Conservation (phyloP, 1,139 yeast species). For the Maudiozyma humilis region DNA sequence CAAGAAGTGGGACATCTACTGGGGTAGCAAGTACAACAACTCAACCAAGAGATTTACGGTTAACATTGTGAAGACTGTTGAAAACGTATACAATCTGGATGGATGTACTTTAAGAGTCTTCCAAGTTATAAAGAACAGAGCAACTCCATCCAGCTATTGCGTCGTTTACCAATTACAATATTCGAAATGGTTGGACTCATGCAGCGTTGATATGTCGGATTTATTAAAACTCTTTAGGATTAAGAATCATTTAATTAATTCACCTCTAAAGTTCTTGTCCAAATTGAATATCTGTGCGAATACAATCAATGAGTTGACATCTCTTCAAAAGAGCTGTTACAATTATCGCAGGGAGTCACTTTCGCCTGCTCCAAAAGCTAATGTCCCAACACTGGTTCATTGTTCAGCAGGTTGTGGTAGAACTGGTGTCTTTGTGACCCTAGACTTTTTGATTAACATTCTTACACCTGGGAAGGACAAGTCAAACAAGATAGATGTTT, state of each 20-base stretch:
- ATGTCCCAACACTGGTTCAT: slow-evolving; percentile 56
- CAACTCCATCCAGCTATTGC: slow-evolving; percentile 27
- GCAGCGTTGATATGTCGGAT: slow-evolving; percentile 50
- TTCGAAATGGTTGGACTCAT: slow-evolving; percentile 76
- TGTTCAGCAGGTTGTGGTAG: slow-evolving; percentile 93
- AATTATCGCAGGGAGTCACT: slow-evolving; percentile 1
- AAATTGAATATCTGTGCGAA: slow-evolving; percentile 13
- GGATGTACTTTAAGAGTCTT: slow-evolving; percentile 32
- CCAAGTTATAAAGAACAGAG: slow-evolving; percentile 18
- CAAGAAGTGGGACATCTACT: slow-evolving; percentile 49
- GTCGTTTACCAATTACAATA: slow-evolving; percentile 60
- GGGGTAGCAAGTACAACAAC: slow-evolving; percentile 34
- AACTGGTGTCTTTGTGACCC: slow-evolving; percentile 76
- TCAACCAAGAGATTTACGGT: slow-evolving; percentile 20
- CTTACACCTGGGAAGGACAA: slow-evolving; percentile 27
- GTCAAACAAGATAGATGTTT: slow-evolving; percentile 28
- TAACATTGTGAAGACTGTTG: slow-evolving; percentile 26
- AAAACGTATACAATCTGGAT: slow-evolving; percentile 26
- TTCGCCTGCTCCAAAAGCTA: neutral
- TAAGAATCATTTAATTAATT: slow-evolving; percentile 36
- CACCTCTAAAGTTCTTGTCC: slow-evolving; percentile 12
- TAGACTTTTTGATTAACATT: slow-evolving; percentile 55
- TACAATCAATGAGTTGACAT: neutral
- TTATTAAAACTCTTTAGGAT: slow-evolving; percentile 45
- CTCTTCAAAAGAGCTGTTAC: slow-evolving; percentile 3